These are phyloP conservation scores for Coemansia sp. DNA, from an alignment of 192 early-diverging fungal species.

Conservation along the genomic window DNA sequence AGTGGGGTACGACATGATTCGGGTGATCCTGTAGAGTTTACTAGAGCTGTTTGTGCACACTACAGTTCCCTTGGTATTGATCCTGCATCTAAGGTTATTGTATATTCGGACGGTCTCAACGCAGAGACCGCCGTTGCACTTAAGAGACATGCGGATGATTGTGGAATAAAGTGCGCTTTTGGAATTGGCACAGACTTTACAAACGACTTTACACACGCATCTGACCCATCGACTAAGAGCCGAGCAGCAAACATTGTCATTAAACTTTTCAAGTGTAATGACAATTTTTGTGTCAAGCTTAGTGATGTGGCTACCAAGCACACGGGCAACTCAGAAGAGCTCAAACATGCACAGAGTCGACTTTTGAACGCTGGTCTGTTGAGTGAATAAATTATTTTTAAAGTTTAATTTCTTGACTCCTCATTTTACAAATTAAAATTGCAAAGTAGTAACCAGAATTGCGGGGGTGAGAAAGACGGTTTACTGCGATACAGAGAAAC, in stretches of 20 bases:
- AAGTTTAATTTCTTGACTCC: neutral
- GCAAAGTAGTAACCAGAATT: neutral
- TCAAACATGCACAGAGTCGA: conserved; percentile 49
- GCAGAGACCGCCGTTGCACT: conserved; percentile 54
- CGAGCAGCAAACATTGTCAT: conserved; percentile 72
- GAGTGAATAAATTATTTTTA: neutral
- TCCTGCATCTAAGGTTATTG: conserved; percentile 58
- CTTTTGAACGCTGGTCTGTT: conserved; percentile 22
- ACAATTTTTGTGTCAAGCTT: conserved; percentile 63
- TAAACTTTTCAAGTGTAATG: conserved; percentile 61
- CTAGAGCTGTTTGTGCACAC: conserved; percentile 56
- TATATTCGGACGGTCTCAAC: conserved; percentile 70
- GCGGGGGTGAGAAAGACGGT: neutral
- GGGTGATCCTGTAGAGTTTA: conserved; percentile 63
- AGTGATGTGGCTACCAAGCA: conserved; percentile 67
- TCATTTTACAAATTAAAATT: neutral
- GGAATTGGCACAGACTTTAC: conserved; percentile 77
- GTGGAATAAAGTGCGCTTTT: conserved; percentile 57
- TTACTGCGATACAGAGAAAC: neutral
- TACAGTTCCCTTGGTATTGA: conserved; percentile 59
- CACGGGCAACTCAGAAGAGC: conserved; percentile 54
- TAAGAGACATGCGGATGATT: conserved; percentile 41
- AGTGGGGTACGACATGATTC: conserved; percentile 71
- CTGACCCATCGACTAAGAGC: conserved; percentile 26
- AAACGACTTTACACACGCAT: conserved; percentile 59